Conservation (phyloP, 139 green algal species). For the Prasinococcaceae sp. region DNA sequence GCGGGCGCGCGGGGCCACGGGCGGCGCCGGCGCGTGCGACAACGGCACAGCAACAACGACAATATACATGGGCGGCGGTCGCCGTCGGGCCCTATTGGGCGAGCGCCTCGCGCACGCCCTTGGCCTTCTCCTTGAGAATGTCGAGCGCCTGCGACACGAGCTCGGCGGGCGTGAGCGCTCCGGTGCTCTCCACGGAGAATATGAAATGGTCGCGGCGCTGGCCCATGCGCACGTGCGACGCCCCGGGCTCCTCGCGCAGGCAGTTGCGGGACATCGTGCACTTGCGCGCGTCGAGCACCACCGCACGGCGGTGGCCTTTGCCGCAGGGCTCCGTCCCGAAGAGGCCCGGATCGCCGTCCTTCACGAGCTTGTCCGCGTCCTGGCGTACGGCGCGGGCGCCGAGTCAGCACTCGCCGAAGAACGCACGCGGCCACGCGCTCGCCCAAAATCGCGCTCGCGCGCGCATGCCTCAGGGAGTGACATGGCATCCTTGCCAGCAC, state of each 20-base stretch:
- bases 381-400: slow-evolving; percentile 11
- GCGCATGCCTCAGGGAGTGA: neutral
- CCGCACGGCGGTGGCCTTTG: slow-evolving; percentile 25
- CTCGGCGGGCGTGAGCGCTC: slow-evolving; percentile 35
- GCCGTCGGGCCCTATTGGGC: too few relatives aligned
- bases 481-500: neutral
- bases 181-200: slow-evolving; percentile 88
- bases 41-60: too few relatives aligned
- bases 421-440: neutral
- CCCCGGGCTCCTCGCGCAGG: slow-evolving; percentile 29
- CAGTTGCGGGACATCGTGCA: slow-evolving; percentile 39
- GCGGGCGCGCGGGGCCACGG: too few relatives aligned
- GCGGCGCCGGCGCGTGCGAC: too few relatives aligned
- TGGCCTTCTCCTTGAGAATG: slow-evolving; percentile 18
- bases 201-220: slow-evolving; percentile 89
- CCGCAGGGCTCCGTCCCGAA: slow-evolving; percentile 21
- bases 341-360: slow-evolving; percentile 18
- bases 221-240: slow-evolving; percentile 40
- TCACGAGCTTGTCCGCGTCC: slow-evolving; percentile 39
- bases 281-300: slow-evolving; percentile 8
- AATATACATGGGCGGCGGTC: too few relatives aligned
- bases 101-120: too few relatives aligned
- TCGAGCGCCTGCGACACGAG: slow-evolving; percentile 30
- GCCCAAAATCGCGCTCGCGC: neutral
- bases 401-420: neutral